Percentiles rank a stretch among this genome's conserved stretches.
These are phyloP conservation scores for Lasiodiplodia sp. DNA, from an alignment of 2,329 filamentous ascomycete genomes.

Conservation along the genomic window DNA sequence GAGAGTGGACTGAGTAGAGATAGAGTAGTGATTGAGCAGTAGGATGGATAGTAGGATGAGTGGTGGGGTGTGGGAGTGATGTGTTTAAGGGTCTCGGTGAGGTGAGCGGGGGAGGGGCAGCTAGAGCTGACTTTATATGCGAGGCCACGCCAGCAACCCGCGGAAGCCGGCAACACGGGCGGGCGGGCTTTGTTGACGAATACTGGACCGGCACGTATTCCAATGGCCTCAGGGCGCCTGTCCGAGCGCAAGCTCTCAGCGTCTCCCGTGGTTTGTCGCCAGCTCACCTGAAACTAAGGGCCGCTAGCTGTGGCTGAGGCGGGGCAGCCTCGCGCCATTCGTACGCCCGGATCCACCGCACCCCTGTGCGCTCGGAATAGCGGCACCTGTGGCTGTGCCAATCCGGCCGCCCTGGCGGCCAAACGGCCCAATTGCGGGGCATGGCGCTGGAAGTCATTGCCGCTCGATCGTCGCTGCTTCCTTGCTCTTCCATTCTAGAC, in stretches of 20 bases:
- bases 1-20: neutral
- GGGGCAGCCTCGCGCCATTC: neutral
- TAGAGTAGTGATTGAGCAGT: too few relatives aligned
- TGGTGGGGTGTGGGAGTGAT: neutral
- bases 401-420: neutral
- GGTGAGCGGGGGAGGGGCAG: neutral
- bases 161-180: slow-evolving; percentile 11
- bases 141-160: neutral
- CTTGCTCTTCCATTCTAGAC: too few relatives aligned
- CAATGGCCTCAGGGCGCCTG: neutral
- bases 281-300: slow-evolving; percentile 24
- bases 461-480: neutral
- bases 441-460: neutral
- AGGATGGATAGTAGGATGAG: too few relatives aligned
- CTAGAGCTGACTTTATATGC: slow-evolving; percentile 8
- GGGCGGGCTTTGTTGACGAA: slow-evolving; percentile 3
- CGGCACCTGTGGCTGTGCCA: slow-evolving; percentile 21
- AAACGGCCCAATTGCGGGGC: neutral
- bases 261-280: neutral
- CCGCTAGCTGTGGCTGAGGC: slow-evolving; percentile 23
- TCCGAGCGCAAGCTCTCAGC: slow-evolving; percentile 4
- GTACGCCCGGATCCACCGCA: neutral
- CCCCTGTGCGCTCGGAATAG: neutral
- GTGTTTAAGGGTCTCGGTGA: neutral
- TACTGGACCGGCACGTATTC: neutral